Evolutionary conservation across 345 rosid species (phyloP).

Genomic region (Acer campestre): DNA sequence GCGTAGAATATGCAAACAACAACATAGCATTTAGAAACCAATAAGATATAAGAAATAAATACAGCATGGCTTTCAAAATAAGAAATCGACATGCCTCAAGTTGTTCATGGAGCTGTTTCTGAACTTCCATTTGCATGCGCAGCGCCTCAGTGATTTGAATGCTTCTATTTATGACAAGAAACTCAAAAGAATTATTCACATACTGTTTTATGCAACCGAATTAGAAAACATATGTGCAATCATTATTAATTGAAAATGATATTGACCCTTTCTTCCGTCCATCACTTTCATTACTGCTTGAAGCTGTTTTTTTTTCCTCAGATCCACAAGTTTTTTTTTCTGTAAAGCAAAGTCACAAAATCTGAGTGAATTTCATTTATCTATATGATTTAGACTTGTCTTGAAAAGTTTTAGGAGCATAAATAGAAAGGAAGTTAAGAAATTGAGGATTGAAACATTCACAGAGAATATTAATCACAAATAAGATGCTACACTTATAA

Average conservation of each 20-base stretch:
- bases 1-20: conserved; percentile 15
- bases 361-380: neutral
- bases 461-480: neutral
- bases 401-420: neutral
- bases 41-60: neutral
- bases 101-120: conserved; percentile 83
- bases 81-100: conserved; percentile 61
- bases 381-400: neutral
- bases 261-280: conserved; percentile 60
- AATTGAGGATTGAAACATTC: neutral
- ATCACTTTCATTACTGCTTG: conserved; percentile 50
- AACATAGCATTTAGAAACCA: neutral
- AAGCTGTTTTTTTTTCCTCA: conserved; percentile 62
- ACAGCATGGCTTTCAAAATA: neutral
- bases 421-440: neutral
- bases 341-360: conserved; percentile 16
- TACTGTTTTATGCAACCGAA: conserved; percentile 9
- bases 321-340: conserved; percentile 55
- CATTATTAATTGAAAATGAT: conserved; percentile 13
- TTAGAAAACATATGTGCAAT: neutral
- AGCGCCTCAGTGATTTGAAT: conserved; percentile 62
- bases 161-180: conserved; percentile 37
- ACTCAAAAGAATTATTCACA: neutral
- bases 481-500: neutral
- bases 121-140: conserved; percentile 87